These are phyloP conservation scores for Lablab purpureus DNA, from an alignment of 306 rosid species.

Conservation along the genomic window DNA sequence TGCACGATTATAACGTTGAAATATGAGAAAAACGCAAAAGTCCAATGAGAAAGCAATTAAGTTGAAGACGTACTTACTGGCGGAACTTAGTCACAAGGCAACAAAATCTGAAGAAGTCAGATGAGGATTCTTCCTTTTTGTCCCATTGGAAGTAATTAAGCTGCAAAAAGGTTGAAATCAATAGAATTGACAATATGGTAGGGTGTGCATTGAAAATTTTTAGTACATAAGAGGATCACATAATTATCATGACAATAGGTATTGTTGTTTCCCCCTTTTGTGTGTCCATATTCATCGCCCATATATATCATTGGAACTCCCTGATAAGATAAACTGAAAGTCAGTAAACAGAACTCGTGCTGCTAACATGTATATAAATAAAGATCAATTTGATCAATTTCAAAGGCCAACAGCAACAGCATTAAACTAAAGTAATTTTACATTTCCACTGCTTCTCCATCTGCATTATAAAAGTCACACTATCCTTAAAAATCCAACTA, in stretches of 20 bases:
- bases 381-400: slow-evolving; percentile 30
- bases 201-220: slow-evolving; percentile 23
- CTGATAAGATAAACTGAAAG: slow-evolving; percentile 53
- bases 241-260: slow-evolving; percentile 95
- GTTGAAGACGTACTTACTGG: slow-evolving; percentile 53
- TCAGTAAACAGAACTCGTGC: slow-evolving; percentile 35
- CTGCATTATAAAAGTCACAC: slow-evolving; percentile 14
- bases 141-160: slow-evolving; percentile 93
- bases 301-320: slow-evolving; percentile 94
- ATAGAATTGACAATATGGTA: slow-evolving; percentile 35
- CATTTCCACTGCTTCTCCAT: background rate
- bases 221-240: slow-evolving; percentile 60
- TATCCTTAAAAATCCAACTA: slow-evolving; percentile 8
- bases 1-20: slow-evolving; percentile 53
- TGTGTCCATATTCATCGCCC: slow-evolving; percentile 99
- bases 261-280: slow-evolving; percentile 99
- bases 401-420: background rate
- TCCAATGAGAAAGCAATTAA: background rate
- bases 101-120: slow-evolving; percentile 88
- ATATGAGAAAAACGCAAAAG: slow-evolving; percentile 29
- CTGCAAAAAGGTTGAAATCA: slow-evolving; percentile 57
- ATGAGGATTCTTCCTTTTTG: slow-evolving; percentile 77
- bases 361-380: slow-evolving; percentile 18
- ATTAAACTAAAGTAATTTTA: slow-evolving; percentile 6
- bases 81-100: slow-evolving; percentile 80